These are phyloP conservation scores for Syzygium grande DNA, from an alignment of 345 rosid species.

Conservation along the genomic window DNA sequence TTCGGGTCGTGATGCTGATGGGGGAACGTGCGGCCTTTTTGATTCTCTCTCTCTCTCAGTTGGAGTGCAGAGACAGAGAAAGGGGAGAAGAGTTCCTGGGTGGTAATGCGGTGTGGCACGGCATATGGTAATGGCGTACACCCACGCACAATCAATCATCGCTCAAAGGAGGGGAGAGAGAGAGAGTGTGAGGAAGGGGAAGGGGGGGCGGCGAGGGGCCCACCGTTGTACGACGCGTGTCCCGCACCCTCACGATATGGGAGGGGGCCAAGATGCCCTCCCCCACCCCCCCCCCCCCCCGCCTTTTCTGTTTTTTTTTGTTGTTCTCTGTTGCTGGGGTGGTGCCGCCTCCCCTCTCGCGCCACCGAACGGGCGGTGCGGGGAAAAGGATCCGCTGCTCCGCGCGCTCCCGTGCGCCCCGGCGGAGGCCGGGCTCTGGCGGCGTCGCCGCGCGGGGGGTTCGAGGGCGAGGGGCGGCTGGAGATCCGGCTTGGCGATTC, in stretches of 20 bases:
- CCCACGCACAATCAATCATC: background rate
- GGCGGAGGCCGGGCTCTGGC: background rate
- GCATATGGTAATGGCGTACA: background rate
- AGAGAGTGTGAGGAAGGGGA: too few relatives aligned
- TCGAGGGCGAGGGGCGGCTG: too few relatives aligned
- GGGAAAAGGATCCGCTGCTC: background rate
- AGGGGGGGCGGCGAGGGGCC: slow-evolving; percentile 4
- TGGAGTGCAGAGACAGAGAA: background rate
- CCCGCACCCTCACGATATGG: slow-evolving; percentile 7
- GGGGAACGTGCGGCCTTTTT: slow-evolving; percentile 13
- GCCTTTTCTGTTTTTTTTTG: background rate
- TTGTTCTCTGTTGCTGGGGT: background rate
- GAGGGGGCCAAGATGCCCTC: slow-evolving; percentile 2
- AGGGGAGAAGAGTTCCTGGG: slow-evolving; percentile 1
- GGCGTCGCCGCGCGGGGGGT: too few relatives aligned
- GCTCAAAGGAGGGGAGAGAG: background rate
- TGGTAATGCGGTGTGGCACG: slow-evolving; percentile 23
- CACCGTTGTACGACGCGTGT: slow-evolving; percentile 17
- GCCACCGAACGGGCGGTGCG: background rate
- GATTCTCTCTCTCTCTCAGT: background rate
- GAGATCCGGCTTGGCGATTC: background rate
- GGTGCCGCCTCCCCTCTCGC: background rate
- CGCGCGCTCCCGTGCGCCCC: background rate
- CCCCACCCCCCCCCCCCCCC: too few relatives aligned
- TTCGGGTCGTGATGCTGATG: slow-evolving; percentile 12